Evolutionary conservation across 164 flowering plant genomes (phyloP), one percentile per base, ranked within the genome.

Genomic region (Sextonia rubra): DNA sequence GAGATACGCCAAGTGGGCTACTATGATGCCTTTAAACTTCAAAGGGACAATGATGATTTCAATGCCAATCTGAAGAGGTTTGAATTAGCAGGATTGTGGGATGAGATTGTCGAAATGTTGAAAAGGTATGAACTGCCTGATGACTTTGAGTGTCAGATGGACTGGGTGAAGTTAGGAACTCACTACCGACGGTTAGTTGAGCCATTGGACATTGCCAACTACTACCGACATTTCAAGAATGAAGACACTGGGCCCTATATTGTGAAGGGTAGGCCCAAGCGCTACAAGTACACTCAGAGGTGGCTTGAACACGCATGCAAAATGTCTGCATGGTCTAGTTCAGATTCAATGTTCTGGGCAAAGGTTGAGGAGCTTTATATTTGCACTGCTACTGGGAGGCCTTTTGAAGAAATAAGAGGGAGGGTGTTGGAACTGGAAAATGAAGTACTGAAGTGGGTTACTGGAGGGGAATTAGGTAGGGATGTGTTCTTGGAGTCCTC

Each of bases 141-240:
- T 58, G 83, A 69, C 61, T 91, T 90, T 60, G 96, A 87, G 77
- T 75, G 75, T 37, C 64, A 73, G 47, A 65, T 58, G 52, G 87
- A 82, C 9, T 93, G 94, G 94, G 80, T 87, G 17, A 77, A 80
- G 12, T 74, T 87, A 2, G 97, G 88, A 55, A 93, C 97, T 37
- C 67, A 52, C 71, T 91, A 80, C 69, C 85, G 94, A 29, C 82
- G 86, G 26, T 75, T 87, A 5, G 82, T 87, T 23, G 98, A 93
- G 78, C 97, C 96, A 24, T 75, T 93, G 55, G 98, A 93, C 73
- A 90, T 93, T 2, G 97, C 97, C 58, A 93, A 93, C 77, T 93
- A 88, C 78, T 90, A 93, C 55, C 74, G 98, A 23, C 96, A 93
- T 73, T 73, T 64, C 24, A 85, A 79, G 85, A 82, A 87, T 48